phyloP scores from a whole-genome alignment of 202 grass and related monocot genomes.

The Elaeis oleifera region DNA sequence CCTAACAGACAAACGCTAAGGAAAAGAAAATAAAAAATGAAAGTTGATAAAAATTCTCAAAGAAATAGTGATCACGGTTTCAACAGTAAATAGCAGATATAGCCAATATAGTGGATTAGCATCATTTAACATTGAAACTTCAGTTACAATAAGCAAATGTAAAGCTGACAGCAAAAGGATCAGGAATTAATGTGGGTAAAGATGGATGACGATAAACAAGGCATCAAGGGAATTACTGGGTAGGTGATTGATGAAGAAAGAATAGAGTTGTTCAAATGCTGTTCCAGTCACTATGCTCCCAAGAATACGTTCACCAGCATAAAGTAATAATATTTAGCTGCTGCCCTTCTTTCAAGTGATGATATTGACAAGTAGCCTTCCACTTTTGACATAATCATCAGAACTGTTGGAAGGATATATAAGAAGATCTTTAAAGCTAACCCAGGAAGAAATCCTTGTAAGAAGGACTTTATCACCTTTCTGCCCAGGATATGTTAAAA shows the following conservation, averaged over 20 bases:
- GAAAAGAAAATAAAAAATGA: no score
- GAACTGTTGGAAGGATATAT: slow-evolving; percentile 83
- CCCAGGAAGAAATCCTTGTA: slow-evolving; percentile 93
- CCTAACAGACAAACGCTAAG: no score
- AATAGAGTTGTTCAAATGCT: slow-evolving; percentile 83
- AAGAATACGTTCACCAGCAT: slow-evolving; percentile 95
- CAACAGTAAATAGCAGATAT: no score
- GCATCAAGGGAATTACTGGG: slow-evolving; percentile 50
- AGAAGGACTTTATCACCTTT: slow-evolving; percentile 68
- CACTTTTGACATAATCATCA: slow-evolving; percentile 90
- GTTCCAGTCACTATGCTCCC: slow-evolving; percentile 87
- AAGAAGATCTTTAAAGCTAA: slow-evolving; percentile 86
- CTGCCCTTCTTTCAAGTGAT: slow-evolving; percentile 78
- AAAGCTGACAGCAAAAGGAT: no score
- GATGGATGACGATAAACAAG: background rate
- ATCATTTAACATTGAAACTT: no score
- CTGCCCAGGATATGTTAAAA: slow-evolving; percentile 21
- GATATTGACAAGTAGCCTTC: slow-evolving; percentile 93
- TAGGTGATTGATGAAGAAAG: slow-evolving; percentile 65
- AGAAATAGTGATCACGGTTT: no score
- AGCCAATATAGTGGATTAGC: no score
- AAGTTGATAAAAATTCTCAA: no score
- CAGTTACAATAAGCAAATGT: no score
- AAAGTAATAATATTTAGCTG: slow-evolving; percentile 98
- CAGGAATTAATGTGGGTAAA: no score